Base-by-base conservation (phyloP, 805 yeast species). In the Sugiyamaella smithiae region DNA sequence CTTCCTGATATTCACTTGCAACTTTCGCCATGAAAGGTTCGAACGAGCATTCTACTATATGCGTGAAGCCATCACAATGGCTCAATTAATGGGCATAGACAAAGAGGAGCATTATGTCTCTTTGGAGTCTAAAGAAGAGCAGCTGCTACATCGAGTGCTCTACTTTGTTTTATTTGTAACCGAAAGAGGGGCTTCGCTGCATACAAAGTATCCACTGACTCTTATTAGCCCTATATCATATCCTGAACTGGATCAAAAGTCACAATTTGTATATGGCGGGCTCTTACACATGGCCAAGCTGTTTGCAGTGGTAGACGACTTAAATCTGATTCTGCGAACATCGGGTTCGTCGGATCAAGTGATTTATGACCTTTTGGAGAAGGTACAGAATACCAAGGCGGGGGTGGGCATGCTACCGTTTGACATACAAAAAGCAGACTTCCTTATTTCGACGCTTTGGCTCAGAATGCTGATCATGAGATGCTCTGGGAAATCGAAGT, bases 351-450 rank as follows among this genome's bases (percentile, higher is more conserved):
- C 28, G 16, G 24, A 23, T 24, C 19, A 36, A 31, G 35, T 9
- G 1, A 26, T 26, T 12, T 17, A 22, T n/a, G 14, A 26, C 22
- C 33, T 40, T 4, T 42, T 44, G 5, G 8, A 5, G 20, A 25
- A 35, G 33, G 24, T 44, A 5, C 17, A 44, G 25, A 19, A 17
- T 5, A 24, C 26, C 23, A 29, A 42, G 16, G 33, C 47, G 5
- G 45, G 35, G 11, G 19, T 22, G 9, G 33, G 16, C 20, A 32
- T 32, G 42, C 43, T 48, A 12, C 36, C 29, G 9, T 37, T 35
- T 19, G 54, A 52, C 11, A 46, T 46, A 20, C 55, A 52, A 19
- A 26, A 43, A 33, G 53, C 55, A 8, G 55, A 52, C 32, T 49
- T 45, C 40, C 23, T 49, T n/a, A 49, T 52, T 17, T 38, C 55